A percentile compares a stretch with the other conserved stretches of the same genome.
phyloP scores from a whole-genome alignment of 345 rosid genomes.

The Dovyalis caffra region DNA sequence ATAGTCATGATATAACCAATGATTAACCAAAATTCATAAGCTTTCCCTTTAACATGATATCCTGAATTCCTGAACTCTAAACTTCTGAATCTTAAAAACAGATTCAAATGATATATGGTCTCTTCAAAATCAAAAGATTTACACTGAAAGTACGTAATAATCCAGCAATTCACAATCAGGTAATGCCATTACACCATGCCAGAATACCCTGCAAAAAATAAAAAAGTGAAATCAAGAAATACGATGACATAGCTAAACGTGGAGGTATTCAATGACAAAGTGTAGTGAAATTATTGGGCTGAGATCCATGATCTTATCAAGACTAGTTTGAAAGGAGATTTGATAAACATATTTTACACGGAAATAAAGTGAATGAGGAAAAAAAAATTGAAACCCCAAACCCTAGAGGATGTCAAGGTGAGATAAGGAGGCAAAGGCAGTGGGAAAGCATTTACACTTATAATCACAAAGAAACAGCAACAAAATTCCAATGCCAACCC shows the following conservation, averaged over 20 bases:
- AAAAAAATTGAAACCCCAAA: background rate
- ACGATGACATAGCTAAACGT: background rate
- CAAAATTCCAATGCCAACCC: background rate
- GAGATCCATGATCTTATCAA: background rate
- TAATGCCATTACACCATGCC: background rate
- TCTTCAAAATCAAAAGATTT: background rate
- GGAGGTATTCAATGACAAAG: background rate
- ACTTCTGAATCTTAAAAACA: background rate
- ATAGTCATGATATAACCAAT: background rate
- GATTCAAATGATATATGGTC: background rate
- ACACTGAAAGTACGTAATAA: background rate
- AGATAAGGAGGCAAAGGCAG: background rate
- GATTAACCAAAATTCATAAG: background rate
- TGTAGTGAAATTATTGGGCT: background rate
- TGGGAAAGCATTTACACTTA: background rate
- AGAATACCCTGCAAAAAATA: constrained; percentile 11
- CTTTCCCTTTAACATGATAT: background rate
- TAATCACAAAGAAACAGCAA: background rate
- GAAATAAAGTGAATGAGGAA: background rate
- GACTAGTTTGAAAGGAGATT: background rate
- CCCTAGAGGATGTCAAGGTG: background rate
- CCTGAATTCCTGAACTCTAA: background rate
- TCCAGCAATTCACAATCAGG: constrained; percentile 17
- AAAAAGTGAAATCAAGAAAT: background rate
- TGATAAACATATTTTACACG: background rate